These are phyloP conservation scores for Penicillium brevicompactum DNA, from an alignment of 2,329 filamentous ascomycete genomes.

Conservation along the genomic window DNA sequence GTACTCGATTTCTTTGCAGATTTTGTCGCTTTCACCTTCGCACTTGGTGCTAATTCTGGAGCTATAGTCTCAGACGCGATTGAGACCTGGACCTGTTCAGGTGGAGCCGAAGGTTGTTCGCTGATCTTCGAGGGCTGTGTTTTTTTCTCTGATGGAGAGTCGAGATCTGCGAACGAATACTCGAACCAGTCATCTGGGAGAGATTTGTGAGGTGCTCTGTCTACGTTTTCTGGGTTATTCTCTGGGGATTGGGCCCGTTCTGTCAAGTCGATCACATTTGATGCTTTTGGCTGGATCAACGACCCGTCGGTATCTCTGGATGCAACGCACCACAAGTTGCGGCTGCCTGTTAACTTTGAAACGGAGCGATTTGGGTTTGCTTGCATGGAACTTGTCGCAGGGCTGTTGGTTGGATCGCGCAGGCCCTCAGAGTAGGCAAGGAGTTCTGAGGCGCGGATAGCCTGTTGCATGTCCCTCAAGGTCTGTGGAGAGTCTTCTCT, in stretches of 20 bases:
- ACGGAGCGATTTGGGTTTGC: slow-evolving; percentile 14
- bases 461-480: slow-evolving; percentile 33
- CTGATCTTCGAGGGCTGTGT: not conserved
- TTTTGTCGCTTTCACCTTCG: not conserved
- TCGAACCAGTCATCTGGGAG: slow-evolving; percentile 19
- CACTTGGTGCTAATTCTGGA: not conserved
- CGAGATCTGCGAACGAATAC: slow-evolving; percentile 14
- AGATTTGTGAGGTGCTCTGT: not conserved
- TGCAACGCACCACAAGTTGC: slow-evolving; percentile 69
- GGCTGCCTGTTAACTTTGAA: slow-evolving; percentile 31
- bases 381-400: not conserved
- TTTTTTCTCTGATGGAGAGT: slow-evolving; percentile 5
- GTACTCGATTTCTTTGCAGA: not conserved
- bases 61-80: not conserved
- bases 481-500: slow-evolving; percentile 70
- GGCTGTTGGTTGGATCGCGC: not conserved
- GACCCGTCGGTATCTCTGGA: slow-evolving; percentile 67
- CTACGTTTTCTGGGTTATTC: not conserved
- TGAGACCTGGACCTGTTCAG: not conserved
- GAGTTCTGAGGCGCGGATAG: slow-evolving; percentile 34
- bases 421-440: slow-evolving; percentile 10
- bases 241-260: slow-evolving; percentile 10
- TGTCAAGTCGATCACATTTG: slow-evolving; percentile 58
- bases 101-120: not conserved
- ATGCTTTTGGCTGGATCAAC: slow-evolving; percentile 63